phyloP scores from a whole-genome alignment of 306 rosid genomes.

The Acmispon strigosus region DNA sequence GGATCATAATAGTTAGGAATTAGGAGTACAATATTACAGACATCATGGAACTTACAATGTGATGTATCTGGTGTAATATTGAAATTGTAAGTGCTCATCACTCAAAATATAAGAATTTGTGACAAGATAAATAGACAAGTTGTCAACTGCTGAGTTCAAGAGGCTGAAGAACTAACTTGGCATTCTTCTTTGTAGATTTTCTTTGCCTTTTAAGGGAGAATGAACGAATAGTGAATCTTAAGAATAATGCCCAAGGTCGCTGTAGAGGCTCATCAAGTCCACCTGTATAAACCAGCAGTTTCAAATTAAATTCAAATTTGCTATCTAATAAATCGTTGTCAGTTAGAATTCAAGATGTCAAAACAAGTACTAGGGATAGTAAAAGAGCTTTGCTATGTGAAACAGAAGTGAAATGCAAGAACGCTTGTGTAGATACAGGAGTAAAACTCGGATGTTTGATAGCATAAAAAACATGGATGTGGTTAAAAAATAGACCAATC shows the following conservation, averaged over 20 bases:
- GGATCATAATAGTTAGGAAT: not conserved
- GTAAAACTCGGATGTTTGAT: too few relatives aligned
- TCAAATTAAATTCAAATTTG: not conserved
- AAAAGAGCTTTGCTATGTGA: too few relatives aligned
- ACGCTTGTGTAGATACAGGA: too few relatives aligned
- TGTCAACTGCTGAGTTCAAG: conserved; percentile 34
- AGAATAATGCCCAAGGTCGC: conserved; percentile 80
- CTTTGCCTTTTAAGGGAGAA: conserved; percentile 33
- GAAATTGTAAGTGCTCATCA: not conserved
- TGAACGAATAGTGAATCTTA: conserved; percentile 45
- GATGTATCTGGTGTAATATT: not conserved
- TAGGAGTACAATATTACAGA: not conserved
- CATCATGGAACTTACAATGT: not conserved
- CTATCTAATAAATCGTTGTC: not conserved
- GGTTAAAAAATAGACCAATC: too few relatives aligned
- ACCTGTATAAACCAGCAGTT: conserved; percentile 36
- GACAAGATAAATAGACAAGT: not conserved
- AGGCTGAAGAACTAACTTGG: conserved; percentile 51
- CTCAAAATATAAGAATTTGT: not conserved
- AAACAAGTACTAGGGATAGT: not conserved
- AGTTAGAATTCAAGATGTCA: not conserved
- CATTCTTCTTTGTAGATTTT: conserved; percentile 35
- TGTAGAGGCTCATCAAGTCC: conserved; percentile 83
- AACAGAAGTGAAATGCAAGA: too few relatives aligned
- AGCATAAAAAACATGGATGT: too few relatives aligned